Conservation (phyloP, 495 filamentous ascomycete species). For the Barbatosphaeria neglecta region DNA sequence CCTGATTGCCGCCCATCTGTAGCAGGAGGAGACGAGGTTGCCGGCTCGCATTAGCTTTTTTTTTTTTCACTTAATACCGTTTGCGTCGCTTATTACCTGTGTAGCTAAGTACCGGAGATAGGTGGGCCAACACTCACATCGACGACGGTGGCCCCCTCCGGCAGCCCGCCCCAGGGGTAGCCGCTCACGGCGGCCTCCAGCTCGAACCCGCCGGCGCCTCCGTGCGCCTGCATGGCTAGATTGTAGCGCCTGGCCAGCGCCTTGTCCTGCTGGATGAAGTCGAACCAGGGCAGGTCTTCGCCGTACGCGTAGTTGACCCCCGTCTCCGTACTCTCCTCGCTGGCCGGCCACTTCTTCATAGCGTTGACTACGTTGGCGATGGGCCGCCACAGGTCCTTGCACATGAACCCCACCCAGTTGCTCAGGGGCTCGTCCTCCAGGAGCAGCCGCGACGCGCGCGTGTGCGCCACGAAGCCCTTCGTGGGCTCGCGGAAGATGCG, state of each 20-base stretch:
- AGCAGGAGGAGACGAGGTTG: not conserved
- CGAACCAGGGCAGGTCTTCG: conserved; percentile 21
- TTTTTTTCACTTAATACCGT: not conserved
- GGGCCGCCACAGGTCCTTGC: conserved; percentile 24
- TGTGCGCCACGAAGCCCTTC: conserved; percentile 21
- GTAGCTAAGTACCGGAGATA: not conserved
- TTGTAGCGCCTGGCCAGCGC: conserved; percentile 9
- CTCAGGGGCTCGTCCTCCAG: conserved; percentile 18
- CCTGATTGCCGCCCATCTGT: conserved; percentile 16
- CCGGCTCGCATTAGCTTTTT: not conserved
- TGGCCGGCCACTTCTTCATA: conserved; percentile 16
- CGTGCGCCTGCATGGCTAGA: conserved; percentile 14
- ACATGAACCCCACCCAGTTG: conserved; percentile 27
- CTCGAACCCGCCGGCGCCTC: conserved; percentile 8
- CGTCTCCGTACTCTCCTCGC: conserved; percentile 24
- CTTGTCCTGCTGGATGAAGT: conserved; percentile 12
- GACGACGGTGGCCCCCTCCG: conserved; percentile 6
- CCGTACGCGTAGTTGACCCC: conserved; percentile 25
- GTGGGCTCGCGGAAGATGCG: conserved; percentile 37
- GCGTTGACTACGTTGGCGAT: conserved; percentile 14
- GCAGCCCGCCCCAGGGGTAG: conserved; percentile 13
- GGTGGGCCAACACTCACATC: conserved; percentile 3
- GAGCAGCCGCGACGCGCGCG: conserved; percentile 20
- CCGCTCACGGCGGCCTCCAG: conserved; percentile 9
- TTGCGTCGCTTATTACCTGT: no score